These are phyloP conservation scores for Suillus lakei DNA, from an alignment of 768 basidiomycete genomes.

Conservation along the genomic window DNA sequence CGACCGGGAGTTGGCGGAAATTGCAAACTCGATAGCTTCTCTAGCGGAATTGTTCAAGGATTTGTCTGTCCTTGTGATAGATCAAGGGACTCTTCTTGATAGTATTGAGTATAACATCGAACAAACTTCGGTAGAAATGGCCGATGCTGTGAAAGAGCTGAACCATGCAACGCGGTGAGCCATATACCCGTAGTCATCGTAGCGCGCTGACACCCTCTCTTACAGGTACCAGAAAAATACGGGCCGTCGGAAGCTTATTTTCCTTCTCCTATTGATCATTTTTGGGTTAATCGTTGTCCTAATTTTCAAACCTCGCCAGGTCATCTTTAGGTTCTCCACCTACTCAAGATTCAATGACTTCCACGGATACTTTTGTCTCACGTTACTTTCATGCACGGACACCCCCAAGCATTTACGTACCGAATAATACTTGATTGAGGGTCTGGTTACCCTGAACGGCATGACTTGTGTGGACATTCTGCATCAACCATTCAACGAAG, in stretches of 20 bases:
- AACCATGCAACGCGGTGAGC: conserved; percentile 79
- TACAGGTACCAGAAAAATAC: conserved; percentile 92
- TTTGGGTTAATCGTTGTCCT: conserved; percentile 86
- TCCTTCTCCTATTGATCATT: conserved; percentile 88
- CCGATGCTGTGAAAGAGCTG: conserved; percentile 86
- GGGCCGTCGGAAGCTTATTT: conserved; percentile 91
- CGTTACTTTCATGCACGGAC: conserved; percentile 38
- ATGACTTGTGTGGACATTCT: neutral
- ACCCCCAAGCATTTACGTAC: conserved; percentile 15
- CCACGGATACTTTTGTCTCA: conserved; percentile 33
- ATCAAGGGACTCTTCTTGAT: conserved; percentile 96
- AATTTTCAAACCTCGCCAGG: conserved; percentile 88
- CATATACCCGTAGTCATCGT: conserved; percentile 6
- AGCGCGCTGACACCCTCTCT: neutral
- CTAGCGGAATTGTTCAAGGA: conserved; percentile 98
- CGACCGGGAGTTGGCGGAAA: conserved; percentile 79
- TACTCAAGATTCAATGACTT: conserved; percentile 23
- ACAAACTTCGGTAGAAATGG: conserved; percentile 80
- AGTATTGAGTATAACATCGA: conserved; percentile 98
- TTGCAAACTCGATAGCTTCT: conserved; percentile 89
- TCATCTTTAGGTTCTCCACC: conserved; percentile 35
- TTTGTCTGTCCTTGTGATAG: conserved; percentile 89
- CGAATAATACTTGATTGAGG: conserved; percentile 5
- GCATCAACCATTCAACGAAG: neutral
- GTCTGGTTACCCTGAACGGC: conserved; percentile 5